A percentile compares a stretch with the other conserved stretches of the same genome.
Conservation (phyloP, 2,329 filamentous ascomycete genomes). For the Epichloe scottii region DNA sequence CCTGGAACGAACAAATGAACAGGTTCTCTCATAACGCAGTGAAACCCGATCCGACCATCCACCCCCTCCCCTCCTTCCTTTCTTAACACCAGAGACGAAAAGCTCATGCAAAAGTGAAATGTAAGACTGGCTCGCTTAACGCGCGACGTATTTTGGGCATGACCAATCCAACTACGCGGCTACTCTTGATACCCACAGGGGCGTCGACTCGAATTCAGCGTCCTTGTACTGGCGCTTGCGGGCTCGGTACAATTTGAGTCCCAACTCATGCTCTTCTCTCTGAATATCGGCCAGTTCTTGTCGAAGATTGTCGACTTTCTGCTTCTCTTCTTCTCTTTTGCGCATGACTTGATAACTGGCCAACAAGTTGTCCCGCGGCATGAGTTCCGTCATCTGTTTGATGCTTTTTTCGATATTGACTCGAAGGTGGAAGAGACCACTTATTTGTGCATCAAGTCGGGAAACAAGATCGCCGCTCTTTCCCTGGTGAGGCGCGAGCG, state of each 20-base stretch:
- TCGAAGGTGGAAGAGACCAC: constrained; percentile 52
- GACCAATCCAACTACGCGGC: constrained; percentile 38
- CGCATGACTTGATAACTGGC: constrained; percentile 50
- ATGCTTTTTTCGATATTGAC: constrained; percentile 62
- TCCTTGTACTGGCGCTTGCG: constrained; percentile 64
- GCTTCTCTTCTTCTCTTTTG: constrained; percentile 44
- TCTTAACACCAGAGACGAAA: neutral
- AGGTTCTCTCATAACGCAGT: neutral
- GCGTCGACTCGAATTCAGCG: constrained; percentile 50
- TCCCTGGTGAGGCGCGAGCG: constrained; percentile 46
- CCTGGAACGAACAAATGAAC: neutral
- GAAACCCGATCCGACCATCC: neutral
- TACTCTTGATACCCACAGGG: constrained; percentile 67
- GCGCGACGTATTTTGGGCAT: no score
- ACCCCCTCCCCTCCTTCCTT: no score
- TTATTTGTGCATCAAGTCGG: constrained; percentile 52
- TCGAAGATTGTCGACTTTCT: constrained; percentile 53
- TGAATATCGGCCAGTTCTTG: constrained; percentile 60
- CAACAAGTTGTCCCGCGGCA: constrained; percentile 58
- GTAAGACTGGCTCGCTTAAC: neutral
- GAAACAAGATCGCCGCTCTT: constrained; percentile 51
- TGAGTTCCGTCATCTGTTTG: constrained; percentile 64
- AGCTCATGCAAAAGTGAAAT: neutral
- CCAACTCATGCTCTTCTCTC: constrained; percentile 67
- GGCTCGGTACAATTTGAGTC: constrained; percentile 59